Conservation (phyloP, 106 monocot species). For the Narthecium ossifragum region DNA sequence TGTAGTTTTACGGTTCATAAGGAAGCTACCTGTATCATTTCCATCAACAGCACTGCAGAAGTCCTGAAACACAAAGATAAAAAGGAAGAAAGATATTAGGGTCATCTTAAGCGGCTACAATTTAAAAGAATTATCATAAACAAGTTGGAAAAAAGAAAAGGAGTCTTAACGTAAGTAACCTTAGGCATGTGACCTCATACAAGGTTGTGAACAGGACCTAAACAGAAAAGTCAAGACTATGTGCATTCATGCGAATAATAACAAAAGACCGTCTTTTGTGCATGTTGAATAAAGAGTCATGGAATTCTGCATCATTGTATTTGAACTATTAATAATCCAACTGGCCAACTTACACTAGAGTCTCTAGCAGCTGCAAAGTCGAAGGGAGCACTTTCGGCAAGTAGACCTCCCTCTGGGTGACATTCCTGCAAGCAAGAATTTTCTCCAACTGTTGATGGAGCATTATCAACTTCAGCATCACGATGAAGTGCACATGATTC, state of each 20-base stretch:
- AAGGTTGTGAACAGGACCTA: no score
- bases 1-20: no score
- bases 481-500: conserved; percentile 3
- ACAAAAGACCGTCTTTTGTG: no score
- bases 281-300: no score
- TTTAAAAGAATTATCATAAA: no score
- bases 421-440: conserved; percentile 35
- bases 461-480: conserved; percentile 19
- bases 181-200: no score
- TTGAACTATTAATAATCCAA: neutral
- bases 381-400: conserved; percentile 25
- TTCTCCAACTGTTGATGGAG: conserved; percentile 46
- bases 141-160: no score
- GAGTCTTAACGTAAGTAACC: no score
- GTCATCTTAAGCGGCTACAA: no score
- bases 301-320: neutral
- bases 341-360: conserved; percentile 48
- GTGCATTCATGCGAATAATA: no score
- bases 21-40: conserved; percentile 66
- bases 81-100: conserved; percentile 1
- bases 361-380: conserved; percentile 39
- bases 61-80: conserved; percentile 49
- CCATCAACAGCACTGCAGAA: conserved; percentile 65
- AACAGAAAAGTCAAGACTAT: no score
- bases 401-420: conserved; percentile 25